Evolutionary conservation across 345 rosid species (phyloP).

Genomic region (Populus simonii): DNA sequence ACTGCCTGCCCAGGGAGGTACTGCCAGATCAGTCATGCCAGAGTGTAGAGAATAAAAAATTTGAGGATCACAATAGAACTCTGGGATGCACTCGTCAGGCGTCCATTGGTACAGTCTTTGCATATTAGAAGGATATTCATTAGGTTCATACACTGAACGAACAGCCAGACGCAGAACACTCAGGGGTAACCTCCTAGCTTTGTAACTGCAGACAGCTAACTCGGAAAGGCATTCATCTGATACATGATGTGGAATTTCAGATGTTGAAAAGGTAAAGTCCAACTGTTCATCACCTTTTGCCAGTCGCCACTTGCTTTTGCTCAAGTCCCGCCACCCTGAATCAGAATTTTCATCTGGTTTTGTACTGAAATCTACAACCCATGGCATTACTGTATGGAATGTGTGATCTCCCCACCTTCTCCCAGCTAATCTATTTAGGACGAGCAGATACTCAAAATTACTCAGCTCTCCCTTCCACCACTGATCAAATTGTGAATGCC

Average conservation of each 20-base stretch:
- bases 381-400: conserved; percentile 90
- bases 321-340: conserved; percentile 84
- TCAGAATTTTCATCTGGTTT: conserved; percentile 70
- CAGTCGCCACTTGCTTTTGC: conserved; percentile 93
- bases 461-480: conserved; percentile 93
- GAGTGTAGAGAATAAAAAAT: conserved; percentile 68
- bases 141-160: conserved; percentile 92
- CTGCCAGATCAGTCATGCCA: conserved; percentile 88
- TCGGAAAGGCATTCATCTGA: conserved; percentile 99
- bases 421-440: conserved; percentile 78
- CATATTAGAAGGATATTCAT: conserved; percentile 94
- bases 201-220: conserved; percentile 96
- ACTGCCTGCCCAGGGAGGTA: conserved; percentile 77
- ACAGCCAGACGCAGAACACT: conserved; percentile 82
- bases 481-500: conserved; percentile 57
- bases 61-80: conserved; percentile 77
- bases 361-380: conserved; percentile 89
- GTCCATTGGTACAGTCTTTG: conserved; percentile 97
- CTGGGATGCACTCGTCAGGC: conserved; percentile 98
- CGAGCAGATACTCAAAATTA: conserved; percentile 81
- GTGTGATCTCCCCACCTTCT: conserved; percentile 96
- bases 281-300: conserved; percentile 97
- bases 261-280: conserved; percentile 87
- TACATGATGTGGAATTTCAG: conserved; percentile 91
- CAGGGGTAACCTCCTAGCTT: conserved; percentile 93